Conservation (phyloP, 2,329 filamentous ascomycete species). For the Cadophora gregata region DNA sequence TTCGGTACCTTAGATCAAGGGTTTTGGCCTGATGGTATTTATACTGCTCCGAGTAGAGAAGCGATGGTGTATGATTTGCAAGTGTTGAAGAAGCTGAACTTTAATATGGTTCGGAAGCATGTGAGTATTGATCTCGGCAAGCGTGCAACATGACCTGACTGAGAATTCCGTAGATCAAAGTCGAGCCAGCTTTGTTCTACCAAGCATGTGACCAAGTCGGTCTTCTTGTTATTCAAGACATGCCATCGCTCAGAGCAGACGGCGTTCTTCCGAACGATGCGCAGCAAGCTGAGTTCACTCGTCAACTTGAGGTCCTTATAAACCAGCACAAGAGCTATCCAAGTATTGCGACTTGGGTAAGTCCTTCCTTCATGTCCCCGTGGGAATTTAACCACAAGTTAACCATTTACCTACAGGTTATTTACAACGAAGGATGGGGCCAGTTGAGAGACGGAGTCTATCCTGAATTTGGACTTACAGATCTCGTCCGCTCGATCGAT, state of each 20-base stretch:
- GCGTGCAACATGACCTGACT: neutral
- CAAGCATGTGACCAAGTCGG: slow-evolving; percentile 31
- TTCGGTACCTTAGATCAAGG: slow-evolving; percentile 75
- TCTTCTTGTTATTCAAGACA: slow-evolving; percentile 70
- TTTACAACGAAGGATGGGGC: slow-evolving; percentile 78
- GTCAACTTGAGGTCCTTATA: slow-evolving; percentile 53
- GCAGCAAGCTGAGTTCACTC: slow-evolving; percentile 68
- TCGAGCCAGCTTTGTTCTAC: slow-evolving; percentile 30
- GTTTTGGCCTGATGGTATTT: slow-evolving; percentile 73
- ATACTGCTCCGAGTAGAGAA: slow-evolving; percentile 67
- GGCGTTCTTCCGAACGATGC: slow-evolving; percentile 45
- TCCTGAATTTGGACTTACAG: slow-evolving; percentile 63
- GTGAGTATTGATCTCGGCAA: slow-evolving; percentile 48
- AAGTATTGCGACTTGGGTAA: slow-evolving; percentile 68
- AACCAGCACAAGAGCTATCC: slow-evolving; percentile 52
- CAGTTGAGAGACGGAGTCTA: slow-evolving; percentile 55
- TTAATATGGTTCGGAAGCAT: slow-evolving; percentile 76
- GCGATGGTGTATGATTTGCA: slow-evolving; percentile 72
- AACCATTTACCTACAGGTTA: slow-evolving; percentile 50
- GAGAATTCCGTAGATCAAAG: neutral
- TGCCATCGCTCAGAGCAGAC: slow-evolving; percentile 60
- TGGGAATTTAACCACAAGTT: neutral
- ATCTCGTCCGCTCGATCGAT: slow-evolving; percentile 61
- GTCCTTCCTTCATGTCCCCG: slow-evolving; percentile 23
- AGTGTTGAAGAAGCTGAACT: slow-evolving; percentile 67